phyloP scores from a whole-genome alignment of 805 yeast species.

The Wilhelminamyces savonicus region DNA sequence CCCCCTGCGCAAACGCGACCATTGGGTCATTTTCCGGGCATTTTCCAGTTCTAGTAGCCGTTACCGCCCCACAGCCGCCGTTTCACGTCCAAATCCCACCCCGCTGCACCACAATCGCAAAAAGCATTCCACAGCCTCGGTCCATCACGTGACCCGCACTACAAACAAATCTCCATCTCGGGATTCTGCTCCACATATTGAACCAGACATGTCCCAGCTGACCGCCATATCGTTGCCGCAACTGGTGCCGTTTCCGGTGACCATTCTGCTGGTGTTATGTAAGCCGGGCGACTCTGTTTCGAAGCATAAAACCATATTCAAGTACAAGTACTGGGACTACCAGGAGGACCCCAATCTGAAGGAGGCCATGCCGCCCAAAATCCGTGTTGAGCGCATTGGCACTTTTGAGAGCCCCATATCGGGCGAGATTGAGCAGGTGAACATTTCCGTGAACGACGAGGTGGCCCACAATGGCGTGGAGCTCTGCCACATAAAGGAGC shows the following conservation, averaged over 20 bases:
- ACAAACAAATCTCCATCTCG: too few species aligned
- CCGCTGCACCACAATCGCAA: too few species aligned
- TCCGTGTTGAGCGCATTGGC: slow-evolving; percentile 63
- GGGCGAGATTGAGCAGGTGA: slow-evolving; percentile 53
- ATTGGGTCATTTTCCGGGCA: too few species aligned
- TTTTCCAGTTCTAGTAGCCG: too few species aligned
- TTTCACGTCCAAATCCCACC: too few species aligned
- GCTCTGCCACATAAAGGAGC: slow-evolving; percentile 61
- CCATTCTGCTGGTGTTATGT: slow-evolving; percentile 45
- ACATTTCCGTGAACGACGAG: slow-evolving; percentile 53
- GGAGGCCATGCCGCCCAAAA: slow-evolving; percentile 35
- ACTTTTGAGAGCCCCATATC: slow-evolving; percentile 79
- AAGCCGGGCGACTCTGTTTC: slow-evolving; percentile 39
- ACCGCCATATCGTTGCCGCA: slow-evolving; percentile 56
- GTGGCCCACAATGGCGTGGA: slow-evolving; percentile 40
- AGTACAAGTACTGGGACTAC: slow-evolving; percentile 64
- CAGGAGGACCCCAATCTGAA: slow-evolving; percentile 47
- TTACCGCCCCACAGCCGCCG: too few species aligned
- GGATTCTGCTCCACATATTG: too few species aligned
- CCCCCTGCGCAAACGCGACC: too few species aligned
- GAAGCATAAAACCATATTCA: slow-evolving; percentile 49
- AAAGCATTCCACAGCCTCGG: too few species aligned
- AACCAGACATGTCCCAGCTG: too few species aligned
- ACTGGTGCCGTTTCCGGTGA: slow-evolving; percentile 64
- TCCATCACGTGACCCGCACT: too few species aligned